Evolutionary conservation across 768 basidiomycete genomes (phyloP), one percentile per base, ranked within the genome.

Genomic region (Thelephora aurantiotincta): DNA sequence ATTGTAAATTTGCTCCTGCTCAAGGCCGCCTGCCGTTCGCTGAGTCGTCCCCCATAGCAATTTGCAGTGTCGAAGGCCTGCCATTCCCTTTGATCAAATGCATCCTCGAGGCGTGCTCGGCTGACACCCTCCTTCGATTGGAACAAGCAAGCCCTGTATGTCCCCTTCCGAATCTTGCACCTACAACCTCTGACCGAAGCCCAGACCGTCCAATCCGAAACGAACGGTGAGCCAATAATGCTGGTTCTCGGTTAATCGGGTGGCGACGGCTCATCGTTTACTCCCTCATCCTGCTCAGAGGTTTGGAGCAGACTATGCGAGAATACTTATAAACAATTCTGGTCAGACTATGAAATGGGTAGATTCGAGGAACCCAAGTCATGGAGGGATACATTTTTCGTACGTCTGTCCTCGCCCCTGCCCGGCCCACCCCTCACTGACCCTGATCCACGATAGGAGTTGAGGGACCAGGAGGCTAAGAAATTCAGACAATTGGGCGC

Each of bases 81-180:
- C 74, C 74, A 49, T 82, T 75, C 60, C 66, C 71, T 38, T 68
- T 88, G 45, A 72, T 82, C 51, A 74, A 72, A 57, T 88, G 86
- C 38, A 77, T 91, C 38, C 68, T 91, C 50, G 77, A 82, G 57
- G 73, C 73, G 55, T 88, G 85, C 63, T 71, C 72, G 48, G 71
- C 77, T 52, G 82, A 86, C 50, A 79, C 80, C 51, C 72, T 91
- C 20, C 64, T 73, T 48, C 68, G 74, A 51, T 61, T 90, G 51
- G 87, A 91, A 64, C 67, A 74, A 53, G 66, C 73, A 44, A 80
- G 83, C 37, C 81, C 82, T 45, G 87, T 85, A 57, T 57, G 77
- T 66, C 38, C 33, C 37, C 16, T 43, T 30, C 26, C 26, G 9
- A 4, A 33, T 20, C 45, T 33, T 19, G 33, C 13, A 35, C 36